phyloP scores from a whole-genome alignment of 2,329 filamentous ascomycete genomes.

The Colletotrichum lindemuthianum region DNA sequence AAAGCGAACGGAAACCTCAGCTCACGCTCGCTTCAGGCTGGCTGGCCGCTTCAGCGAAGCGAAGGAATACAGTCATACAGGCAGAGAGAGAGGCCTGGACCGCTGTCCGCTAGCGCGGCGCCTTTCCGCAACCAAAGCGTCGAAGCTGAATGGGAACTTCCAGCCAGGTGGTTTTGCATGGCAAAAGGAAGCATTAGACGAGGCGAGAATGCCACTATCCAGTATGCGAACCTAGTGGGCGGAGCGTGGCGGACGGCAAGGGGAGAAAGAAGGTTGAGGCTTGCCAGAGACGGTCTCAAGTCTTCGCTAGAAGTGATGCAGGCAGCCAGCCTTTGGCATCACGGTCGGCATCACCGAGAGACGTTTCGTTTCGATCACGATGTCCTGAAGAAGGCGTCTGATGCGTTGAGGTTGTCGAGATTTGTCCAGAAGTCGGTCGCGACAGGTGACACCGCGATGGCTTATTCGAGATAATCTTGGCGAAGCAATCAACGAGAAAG shows the following conservation, averaged over 20 bases:
- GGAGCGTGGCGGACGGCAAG: constrained; percentile 10
- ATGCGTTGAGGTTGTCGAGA: background rate
- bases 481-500: background rate
- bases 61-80: background rate
- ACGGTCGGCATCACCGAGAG: constrained; percentile 17
- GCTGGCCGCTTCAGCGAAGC: background rate
- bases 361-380: background rate
- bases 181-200: constrained; percentile 20
- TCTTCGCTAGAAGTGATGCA: background rate
- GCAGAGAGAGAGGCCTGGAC: constrained; percentile 7
- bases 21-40: constrained; percentile 16
- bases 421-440: background rate
- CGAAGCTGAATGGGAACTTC: constrained; percentile 21
- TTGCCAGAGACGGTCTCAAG: constrained; percentile 1
- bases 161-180: constrained; percentile 12
- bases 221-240: background rate
- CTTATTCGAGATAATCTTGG: constrained; percentile 6
- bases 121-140: constrained; percentile 24
- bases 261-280: constrained; percentile 6
- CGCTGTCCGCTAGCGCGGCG: constrained; percentile 5
- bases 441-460: constrained; percentile 13
- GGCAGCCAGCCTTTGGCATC: constrained; percentile 1
- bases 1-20: background rate
- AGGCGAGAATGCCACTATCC: background rate
- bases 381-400: background rate